Base-by-base conservation (phyloP, 805 yeast species). In the Lipomyces yamadae region DNA sequence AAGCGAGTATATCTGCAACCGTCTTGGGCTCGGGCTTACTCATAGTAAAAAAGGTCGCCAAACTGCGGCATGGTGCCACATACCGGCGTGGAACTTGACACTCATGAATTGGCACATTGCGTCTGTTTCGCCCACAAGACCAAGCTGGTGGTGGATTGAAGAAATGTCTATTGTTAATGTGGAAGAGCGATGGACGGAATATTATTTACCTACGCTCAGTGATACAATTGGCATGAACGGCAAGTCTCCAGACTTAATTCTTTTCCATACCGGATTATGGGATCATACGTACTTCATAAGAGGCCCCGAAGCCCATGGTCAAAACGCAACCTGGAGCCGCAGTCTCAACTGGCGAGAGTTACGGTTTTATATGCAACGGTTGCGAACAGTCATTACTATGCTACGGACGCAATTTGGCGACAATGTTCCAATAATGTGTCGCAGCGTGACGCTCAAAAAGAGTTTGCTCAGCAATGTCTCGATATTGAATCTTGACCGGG, bases 91-190 rank as follows among this genome's bases (percentile, higher is more conserved):
- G 37, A 63, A 63, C 59, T 35, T 60, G 18, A 63, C 66, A 2
- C 13, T 63, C 39, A 15, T 29, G 30, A 56, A 63, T 33, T 63
- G 58, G 63, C 66, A 63, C 32, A 18, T 63, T n/a, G 65, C 66
- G 6, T 45, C 58, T 3, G 18, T 54, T 32, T 60, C 32, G 32
- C 61, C 66, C 10, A 24, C 39, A 6, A 15, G 59, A 37, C 66
- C 66, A n/a, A n/a, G 15, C 33, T 63, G 66, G 66, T 63, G 66
- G 66, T 63, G 65, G 64, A 42, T 32, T 18, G 30, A 11, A 13
- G 24, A 33, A 5, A 60, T 63, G 64, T 24, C 32, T 11, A 13
- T 7, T 18, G 59, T 63, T 18, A 6, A 65, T n/a, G 61, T 63
- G 59, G 66, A 63, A 37, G 66, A 61, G 10, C 34, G 66, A n/a